phyloP scores from a whole-genome alignment of 2,329 filamentous ascomycete species.

The Chaetoscypha palmicola region DNA sequence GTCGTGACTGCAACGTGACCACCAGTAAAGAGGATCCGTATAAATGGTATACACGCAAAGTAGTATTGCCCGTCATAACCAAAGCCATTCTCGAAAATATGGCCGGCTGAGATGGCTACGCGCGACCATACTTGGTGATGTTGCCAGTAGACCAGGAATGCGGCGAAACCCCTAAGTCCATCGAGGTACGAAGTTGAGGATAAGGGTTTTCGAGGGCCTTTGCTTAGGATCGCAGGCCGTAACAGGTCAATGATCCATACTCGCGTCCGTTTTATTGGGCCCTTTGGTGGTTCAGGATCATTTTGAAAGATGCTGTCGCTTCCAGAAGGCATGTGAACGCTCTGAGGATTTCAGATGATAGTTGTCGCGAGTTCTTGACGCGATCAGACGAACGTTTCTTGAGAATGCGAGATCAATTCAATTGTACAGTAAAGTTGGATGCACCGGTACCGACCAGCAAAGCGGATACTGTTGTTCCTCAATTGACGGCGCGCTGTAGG shows the following conservation, averaged over 20 bases:
- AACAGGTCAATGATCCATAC: not conserved
- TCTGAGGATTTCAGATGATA: not conserved
- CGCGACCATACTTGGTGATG: conserved; percentile 15
- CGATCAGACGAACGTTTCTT: too few species aligned
- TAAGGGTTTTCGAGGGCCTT: not conserved
- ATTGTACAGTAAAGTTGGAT: too few species aligned
- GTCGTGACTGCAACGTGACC: conserved; percentile 51
- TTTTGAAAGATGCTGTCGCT: not conserved
- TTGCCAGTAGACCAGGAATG: conserved; percentile 38
- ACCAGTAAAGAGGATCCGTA: conserved; percentile 52
- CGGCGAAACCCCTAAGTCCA: conserved; percentile 39
- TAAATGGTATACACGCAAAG: conserved; percentile 44
- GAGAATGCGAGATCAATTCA: too few species aligned
- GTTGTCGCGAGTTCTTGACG: not conserved
- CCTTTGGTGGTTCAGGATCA: not conserved
- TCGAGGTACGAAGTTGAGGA: conserved; percentile 38
- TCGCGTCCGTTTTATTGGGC: not conserved
- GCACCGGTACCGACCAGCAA: too few species aligned
- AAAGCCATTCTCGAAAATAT: conserved; percentile 9
- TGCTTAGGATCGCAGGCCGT: not conserved
- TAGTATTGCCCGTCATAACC: conserved; percentile 12
- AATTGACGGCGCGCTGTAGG: too few species aligned
- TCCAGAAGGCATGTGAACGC: not conserved
- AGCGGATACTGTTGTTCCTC: too few species aligned
- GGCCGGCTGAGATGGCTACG: not conserved